These are phyloP conservation scores for Limonomyces culmigenus DNA, from an alignment of 1,284 basidiomycete species.

Conservation along the genomic window DNA sequence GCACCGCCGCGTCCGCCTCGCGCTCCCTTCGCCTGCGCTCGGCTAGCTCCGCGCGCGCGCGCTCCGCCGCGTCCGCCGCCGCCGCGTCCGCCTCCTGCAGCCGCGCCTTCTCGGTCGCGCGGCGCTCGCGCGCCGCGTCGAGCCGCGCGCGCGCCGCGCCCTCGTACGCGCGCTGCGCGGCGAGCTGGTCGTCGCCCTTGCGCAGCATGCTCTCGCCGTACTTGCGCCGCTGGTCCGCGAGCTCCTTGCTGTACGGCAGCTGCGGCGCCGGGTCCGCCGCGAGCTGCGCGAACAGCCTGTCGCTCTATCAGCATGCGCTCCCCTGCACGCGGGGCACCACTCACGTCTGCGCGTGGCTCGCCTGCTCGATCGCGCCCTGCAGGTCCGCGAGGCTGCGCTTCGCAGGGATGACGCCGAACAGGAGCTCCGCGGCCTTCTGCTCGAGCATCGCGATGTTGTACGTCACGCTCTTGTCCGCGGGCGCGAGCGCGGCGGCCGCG, in stretches of 20 bases:
- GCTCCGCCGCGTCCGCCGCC: slow-evolving; percentile 4
- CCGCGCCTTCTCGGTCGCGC: slow-evolving; percentile 49
- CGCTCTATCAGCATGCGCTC: not conserved
- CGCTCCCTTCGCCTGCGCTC: slow-evolving; percentile 44
- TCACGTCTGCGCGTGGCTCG: slow-evolving; percentile 78
- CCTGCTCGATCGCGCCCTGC: slow-evolving; percentile 61
- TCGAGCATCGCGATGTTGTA: slow-evolving; percentile 96
- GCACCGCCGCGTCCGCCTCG: slow-evolving; percentile 57
- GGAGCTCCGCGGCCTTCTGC: slow-evolving; percentile 83
- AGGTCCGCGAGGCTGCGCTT: slow-evolving; percentile 74
- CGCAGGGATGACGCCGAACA: slow-evolving; percentile 53
- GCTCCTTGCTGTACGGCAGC: slow-evolving; percentile 73
- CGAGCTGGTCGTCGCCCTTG: slow-evolving; percentile 63
- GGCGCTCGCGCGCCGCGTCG: slow-evolving; percentile 51
- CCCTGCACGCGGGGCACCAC: slow-evolving; percentile 9
- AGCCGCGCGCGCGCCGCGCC: slow-evolving; percentile 54
- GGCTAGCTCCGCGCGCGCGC: slow-evolving; percentile 28
- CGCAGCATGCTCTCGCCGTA: slow-evolving; percentile 78
- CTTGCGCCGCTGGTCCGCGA: slow-evolving; percentile 76
- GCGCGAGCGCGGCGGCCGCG: slow-evolving; percentile 62
- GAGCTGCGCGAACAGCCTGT: slow-evolving; percentile 67
- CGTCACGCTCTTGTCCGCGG: slow-evolving; percentile 77
- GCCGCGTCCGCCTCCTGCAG: slow-evolving; percentile 42
- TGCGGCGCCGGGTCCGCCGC: slow-evolving; percentile 52
- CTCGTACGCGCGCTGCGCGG: slow-evolving; percentile 62